These are phyloP conservation scores for Ogataea minuta DNA, from an alignment of 805 yeast species.

Conservation along the genomic window DNA sequence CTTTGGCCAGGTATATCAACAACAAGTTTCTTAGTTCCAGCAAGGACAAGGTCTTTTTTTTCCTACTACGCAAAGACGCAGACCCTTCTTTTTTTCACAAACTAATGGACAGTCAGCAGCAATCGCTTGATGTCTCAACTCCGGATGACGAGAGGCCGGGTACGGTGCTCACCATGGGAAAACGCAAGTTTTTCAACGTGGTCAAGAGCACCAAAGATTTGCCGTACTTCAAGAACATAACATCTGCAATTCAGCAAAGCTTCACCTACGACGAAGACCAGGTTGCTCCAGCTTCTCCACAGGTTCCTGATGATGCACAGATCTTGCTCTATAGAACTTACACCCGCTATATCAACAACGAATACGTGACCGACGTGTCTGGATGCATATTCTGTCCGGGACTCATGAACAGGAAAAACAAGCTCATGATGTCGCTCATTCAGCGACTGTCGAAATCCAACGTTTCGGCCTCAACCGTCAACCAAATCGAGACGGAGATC, in stretches of 20 bases:
- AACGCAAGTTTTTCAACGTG: slow-evolving; percentile 45
- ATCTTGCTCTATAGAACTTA: slow-evolving; percentile 62
- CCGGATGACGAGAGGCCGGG: slow-evolving; percentile 23
- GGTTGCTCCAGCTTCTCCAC: slow-evolving; percentile 3
- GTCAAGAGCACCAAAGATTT: slow-evolving; percentile 50
- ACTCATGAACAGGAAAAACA: slow-evolving; percentile 64
- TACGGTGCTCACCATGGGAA: slow-evolving; percentile 25
- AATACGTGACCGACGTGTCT: slow-evolving; percentile 58
- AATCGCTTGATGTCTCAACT: slow-evolving; percentile 6
- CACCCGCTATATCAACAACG: slow-evolving; percentile 38
- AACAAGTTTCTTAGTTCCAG: slow-evolving; percentile 16
- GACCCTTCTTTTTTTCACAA: slow-evolving; percentile 17
- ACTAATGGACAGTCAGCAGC: slow-evolving; percentile 14
- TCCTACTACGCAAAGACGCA: slow-evolving; percentile 21
- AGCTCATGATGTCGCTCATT: slow-evolving; percentile 64
- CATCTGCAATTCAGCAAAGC: slow-evolving; percentile 38
- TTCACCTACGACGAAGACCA: slow-evolving; percentile 19
- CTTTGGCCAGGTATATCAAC: slow-evolving; percentile 14
- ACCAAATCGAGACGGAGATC: slow-evolving; percentile 38
- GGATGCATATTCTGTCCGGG: slow-evolving; percentile 77
- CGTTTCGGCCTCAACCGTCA: slow-evolving; percentile 29
- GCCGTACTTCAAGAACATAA: slow-evolving; percentile 46
- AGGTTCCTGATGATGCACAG: slow-evolving; percentile 54
- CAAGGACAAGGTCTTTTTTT: slow-evolving; percentile 32
- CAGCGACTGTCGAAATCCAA: slow-evolving; percentile 56